These are phyloP conservation scores for Boletus rubropictus DNA, from an alignment of 768 basidiomycete genomes.

Conservation along the genomic window DNA sequence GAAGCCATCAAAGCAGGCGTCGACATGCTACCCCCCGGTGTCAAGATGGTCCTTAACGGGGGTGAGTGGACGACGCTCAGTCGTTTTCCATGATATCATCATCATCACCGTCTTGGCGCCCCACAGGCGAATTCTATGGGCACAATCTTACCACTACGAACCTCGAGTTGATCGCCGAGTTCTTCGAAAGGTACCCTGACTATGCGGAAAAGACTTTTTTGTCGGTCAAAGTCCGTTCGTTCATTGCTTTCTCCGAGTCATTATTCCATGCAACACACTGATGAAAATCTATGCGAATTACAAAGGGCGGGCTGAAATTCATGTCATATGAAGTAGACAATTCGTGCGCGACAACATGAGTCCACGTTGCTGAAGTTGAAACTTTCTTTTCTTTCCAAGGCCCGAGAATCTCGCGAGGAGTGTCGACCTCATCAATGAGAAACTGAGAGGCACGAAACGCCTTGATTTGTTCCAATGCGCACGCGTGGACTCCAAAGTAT, in stretches of 20 bases:
- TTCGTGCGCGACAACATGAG: slow-evolving; percentile 27
- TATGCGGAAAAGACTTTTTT: slow-evolving; percentile 30
- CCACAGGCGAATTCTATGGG: slow-evolving; percentile 55
- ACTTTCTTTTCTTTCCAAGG: slow-evolving; percentile 6
- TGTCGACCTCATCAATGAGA: slow-evolving; percentile 36
- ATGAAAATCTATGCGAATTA: neutral
- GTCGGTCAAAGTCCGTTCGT: slow-evolving; percentile 29
- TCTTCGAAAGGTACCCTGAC: slow-evolving; percentile 30
- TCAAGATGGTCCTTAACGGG: slow-evolving; percentile 47
- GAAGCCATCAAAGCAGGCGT: slow-evolving; percentile 54
- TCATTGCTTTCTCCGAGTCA: slow-evolving; percentile 2
- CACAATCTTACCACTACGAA: slow-evolving; percentile 36
- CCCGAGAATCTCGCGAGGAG: slow-evolving; percentile 44
- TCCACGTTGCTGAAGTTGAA: neutral
- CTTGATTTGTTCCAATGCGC: slow-evolving; percentile 57
- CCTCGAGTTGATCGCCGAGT: slow-evolving; percentile 40
- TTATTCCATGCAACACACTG: neutral
- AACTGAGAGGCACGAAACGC: slow-evolving; percentile 46
- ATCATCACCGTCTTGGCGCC: neutral
- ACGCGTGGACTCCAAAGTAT: slow-evolving; percentile 37
- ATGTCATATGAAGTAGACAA: slow-evolving; percentile 12
- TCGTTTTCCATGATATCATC: neutral
- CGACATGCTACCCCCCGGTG: slow-evolving; percentile 38
- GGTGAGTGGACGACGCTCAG: slow-evolving; percentile 28
- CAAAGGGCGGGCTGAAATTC: slow-evolving; percentile 4